Evolutionary conservation across 148 eudicot species (phyloP).

Genomic region (Polygonum maritimum): DNA sequence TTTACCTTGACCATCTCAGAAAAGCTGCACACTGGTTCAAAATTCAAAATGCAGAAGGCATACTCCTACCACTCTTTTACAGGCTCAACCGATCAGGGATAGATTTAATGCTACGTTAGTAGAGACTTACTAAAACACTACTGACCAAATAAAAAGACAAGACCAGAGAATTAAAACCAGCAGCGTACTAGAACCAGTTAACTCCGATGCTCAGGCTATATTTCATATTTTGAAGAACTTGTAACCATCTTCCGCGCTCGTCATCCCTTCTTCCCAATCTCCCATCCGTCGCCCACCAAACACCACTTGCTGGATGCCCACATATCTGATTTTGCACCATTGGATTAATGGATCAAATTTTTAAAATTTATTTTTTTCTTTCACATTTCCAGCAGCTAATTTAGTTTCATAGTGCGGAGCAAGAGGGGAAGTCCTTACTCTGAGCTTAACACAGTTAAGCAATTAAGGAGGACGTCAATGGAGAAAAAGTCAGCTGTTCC

Average conservation of each 20-base stretch:
- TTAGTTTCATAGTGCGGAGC: not conserved
- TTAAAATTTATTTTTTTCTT: not conserved
- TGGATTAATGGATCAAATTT: not conserved
- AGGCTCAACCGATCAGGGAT: not conserved
- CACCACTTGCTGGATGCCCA: conserved; percentile 87
- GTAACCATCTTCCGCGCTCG: conserved; percentile 61
- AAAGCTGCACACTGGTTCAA: not conserved
- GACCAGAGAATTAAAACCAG: not conserved
- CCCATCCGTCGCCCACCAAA: conserved; percentile 80
- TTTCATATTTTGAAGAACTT: conserved; percentile 61
- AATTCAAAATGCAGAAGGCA: not conserved
- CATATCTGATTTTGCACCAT: conserved; percentile 37
- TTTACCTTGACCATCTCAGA: not conserved
- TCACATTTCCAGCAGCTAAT: not conserved
- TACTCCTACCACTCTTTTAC: not conserved
- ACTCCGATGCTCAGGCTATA: not conserved
- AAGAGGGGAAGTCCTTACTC: conserved; percentile 44
- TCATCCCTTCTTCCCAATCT: conserved; percentile 99
- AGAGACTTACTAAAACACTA: not conserved
- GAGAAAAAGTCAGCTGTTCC: conserved; percentile 85
- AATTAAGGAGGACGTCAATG: conserved; percentile 84
- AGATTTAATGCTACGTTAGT: not conserved
- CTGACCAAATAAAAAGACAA: not conserved
- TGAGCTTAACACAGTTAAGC: conserved; percentile 86
- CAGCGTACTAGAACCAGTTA: not conserved